These are phyloP conservation scores for Dinochytrium kinnereticum DNA, from an alignment of 371 early-diverging fungal genomes.

Conservation along the genomic window DNA sequence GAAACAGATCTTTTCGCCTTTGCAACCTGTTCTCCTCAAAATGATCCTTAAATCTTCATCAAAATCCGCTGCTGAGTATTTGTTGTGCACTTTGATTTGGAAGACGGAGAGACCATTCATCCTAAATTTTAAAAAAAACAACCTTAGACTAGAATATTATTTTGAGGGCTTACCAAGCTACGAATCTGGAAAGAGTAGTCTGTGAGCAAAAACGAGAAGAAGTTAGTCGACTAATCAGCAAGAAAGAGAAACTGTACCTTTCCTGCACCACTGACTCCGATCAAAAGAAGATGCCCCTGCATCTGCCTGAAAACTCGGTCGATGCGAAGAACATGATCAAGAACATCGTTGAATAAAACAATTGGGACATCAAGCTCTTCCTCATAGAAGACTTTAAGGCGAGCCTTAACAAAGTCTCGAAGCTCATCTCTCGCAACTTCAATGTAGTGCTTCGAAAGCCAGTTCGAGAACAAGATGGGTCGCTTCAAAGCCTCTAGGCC, in stretches of 20 bases:
- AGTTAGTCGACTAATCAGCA: background rate
- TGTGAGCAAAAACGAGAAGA: too few species aligned
- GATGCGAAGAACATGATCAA: constrained; percentile 97
- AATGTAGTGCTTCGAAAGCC: constrained; percentile 92
- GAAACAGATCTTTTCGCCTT: constrained; percentile 98
- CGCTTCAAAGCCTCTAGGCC: constrained; percentile 77
- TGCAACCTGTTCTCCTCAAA: constrained; percentile 91
- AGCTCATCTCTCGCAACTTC: constrained; percentile 88
- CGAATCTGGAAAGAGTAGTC: constrained; percentile 96
- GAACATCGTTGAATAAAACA: constrained; percentile 94
- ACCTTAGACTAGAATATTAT: too few species aligned
- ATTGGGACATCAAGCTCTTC: constrained; percentile 97
- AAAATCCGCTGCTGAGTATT: constrained; percentile 95
- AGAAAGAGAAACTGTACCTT: constrained; percentile 53
- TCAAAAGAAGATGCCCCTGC: constrained; percentile 97
- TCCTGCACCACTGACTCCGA: constrained; percentile 97
- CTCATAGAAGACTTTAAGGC: constrained; percentile 97
- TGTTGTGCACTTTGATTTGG: constrained; percentile 96
- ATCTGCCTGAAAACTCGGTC: constrained; percentile 98
- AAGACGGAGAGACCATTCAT: constrained; percentile 97
- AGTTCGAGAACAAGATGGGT: constrained; percentile 97
- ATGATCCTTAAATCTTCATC: constrained; percentile 95
- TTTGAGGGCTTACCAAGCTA: constrained; percentile 86
- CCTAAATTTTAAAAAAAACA: constrained; percentile 41
- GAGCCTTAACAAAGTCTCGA: constrained; percentile 91